These are phyloP conservation scores for Alectoria sarmentosa DNA, from an alignment of 495 filamentous ascomycete genomes.

Conservation along the genomic window DNA sequence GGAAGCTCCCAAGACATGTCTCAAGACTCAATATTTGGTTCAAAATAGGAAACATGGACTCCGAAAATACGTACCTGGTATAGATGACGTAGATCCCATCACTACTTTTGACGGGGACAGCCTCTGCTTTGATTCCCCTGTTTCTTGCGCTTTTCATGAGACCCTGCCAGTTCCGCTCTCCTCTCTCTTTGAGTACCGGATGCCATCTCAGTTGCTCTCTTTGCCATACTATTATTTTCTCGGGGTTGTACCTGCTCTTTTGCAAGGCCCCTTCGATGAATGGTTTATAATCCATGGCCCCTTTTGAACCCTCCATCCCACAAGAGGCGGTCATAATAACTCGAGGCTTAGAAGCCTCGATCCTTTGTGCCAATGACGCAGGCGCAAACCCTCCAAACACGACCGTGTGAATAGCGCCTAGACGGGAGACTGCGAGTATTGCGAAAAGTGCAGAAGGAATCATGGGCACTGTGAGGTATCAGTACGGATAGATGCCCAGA, in stretches of 20 bases:
- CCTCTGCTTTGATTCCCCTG: constrained; percentile 55
- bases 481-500: constrained; percentile 5
- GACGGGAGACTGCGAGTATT: constrained; percentile 68
- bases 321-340: constrained; percentile 84
- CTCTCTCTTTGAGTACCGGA: constrained; percentile 50
- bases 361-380: constrained; percentile 75
- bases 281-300: constrained; percentile 60
- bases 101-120: constrained; percentile 68
- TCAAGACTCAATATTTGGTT: no score
- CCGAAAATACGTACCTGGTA: no score
- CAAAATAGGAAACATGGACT: no score
- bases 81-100: constrained; percentile 90
- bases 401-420: constrained; percentile 85
- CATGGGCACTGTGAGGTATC: constrained; percentile 70
- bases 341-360: constrained; percentile 70
- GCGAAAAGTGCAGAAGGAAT: constrained; percentile 82
- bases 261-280: constrained; percentile 62
- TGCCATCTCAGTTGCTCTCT: constrained; percentile 71
- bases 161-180: constrained; percentile 73
- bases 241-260: constrained; percentile 54
- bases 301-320: constrained; percentile 83
- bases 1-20: no score
- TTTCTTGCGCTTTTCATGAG: constrained; percentile 60
- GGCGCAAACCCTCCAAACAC: constrained; percentile 91
- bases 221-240: constrained; percentile 68